phyloP scores from a whole-genome alignment of 768 basidiomycete species.

The Ramaria rubella region DNA sequence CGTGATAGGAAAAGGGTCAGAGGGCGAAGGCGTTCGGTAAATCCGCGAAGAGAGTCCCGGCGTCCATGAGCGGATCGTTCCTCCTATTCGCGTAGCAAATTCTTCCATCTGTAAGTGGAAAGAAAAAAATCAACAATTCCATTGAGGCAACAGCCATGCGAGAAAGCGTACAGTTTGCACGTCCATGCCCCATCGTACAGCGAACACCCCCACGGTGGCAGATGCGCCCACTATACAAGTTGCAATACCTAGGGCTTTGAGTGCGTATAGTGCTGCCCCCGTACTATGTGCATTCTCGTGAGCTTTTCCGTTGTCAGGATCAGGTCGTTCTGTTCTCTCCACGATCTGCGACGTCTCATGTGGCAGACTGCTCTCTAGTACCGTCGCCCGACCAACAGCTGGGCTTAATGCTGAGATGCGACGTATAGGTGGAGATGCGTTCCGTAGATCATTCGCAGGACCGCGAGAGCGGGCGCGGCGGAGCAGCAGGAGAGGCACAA shows the following conservation, averaged over 20 bases:
- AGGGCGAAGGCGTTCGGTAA: slow-evolving; percentile 35
- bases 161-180: slow-evolving; percentile 45
- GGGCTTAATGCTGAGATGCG: slow-evolving; percentile 10
- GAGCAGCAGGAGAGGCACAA: slow-evolving; percentile 1
- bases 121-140: not conserved
- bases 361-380: no score
- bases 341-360: not conserved
- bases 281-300: no score
- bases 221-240: slow-evolving; percentile 50
- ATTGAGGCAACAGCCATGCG: not conserved
- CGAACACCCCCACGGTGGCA: slow-evolving; percentile 39
- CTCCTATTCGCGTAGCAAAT: slow-evolving; percentile 54
- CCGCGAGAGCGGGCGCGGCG: slow-evolving; percentile 1
- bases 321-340: not conserved
- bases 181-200: slow-evolving; percentile 46
- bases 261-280: slow-evolving; percentile 41
- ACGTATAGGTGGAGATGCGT: slow-evolving; percentile 12
- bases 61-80: slow-evolving; percentile 37
- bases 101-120: slow-evolving; percentile 41
- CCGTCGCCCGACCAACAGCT: not conserved
- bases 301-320: no score
- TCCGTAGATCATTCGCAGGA: not conserved
- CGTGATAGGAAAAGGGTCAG: slow-evolving; percentile 16
- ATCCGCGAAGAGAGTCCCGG: slow-evolving; percentile 47
- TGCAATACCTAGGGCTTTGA: slow-evolving; percentile 61